Percentiles rank a stretch among this genome's conserved stretches.
Evolutionary conservation across 805 yeast species (phyloP).

Genomic region (Saccharomycopsis selenospora): DNA sequence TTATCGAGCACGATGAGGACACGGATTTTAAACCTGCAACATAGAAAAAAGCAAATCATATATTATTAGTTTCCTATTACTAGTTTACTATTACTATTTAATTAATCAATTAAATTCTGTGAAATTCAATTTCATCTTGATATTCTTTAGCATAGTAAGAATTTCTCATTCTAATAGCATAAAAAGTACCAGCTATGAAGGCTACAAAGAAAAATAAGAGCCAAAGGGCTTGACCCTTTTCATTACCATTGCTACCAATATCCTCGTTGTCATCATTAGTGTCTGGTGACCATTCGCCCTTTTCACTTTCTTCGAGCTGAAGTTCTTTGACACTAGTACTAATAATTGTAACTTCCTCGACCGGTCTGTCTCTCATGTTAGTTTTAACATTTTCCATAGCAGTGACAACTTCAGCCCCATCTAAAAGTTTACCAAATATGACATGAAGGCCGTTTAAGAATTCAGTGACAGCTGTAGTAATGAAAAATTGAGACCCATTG

Average conservation of each 20-base stretch:
- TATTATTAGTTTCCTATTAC: no score
- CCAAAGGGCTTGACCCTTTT: no score
- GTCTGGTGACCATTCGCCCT: conserved; percentile 5
- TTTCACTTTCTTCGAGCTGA: conserved; percentile 7
- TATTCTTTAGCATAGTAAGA: conserved; percentile 14
- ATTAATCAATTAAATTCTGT: conserved; percentile 11
- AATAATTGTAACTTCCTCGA: conserved; percentile 35
- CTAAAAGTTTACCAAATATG: conserved; percentile 70
- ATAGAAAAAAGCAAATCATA: no score
- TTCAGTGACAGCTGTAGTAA: conserved; percentile 46
- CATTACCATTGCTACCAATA: no score
- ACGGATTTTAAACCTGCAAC: no score
- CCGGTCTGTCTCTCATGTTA: conserved; percentile 35
- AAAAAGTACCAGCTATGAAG: conserved; percentile 12
- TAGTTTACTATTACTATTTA: no score
- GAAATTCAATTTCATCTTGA: conserved; percentile 18
- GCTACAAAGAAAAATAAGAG: conserved; percentile 13
- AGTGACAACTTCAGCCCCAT: conserved; percentile 58
- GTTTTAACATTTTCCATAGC: conserved; percentile 53
- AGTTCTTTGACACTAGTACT: conserved; percentile 18
- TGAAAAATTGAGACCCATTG: conserved; percentile 65
- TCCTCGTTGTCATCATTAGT: no score
- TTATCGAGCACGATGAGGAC: no score
- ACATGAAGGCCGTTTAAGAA: conserved; percentile 61
- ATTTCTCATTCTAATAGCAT: conserved; percentile 17